phyloP scores from a whole-genome alignment of 1,284 basidiomycete species.

The Rugosomyces carneus region DNA sequence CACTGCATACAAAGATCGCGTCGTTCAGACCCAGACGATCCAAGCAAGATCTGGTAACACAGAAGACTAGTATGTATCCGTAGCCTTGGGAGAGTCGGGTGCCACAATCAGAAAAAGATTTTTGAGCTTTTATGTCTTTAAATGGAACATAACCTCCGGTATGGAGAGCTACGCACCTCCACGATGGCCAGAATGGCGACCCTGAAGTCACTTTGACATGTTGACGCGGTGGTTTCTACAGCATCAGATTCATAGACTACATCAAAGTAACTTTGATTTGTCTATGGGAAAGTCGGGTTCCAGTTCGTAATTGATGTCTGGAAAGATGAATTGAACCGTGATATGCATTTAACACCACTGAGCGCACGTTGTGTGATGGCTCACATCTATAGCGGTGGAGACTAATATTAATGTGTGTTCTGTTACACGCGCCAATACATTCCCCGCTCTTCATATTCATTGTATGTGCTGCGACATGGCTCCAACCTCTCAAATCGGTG shows the following conservation, averaged over 20 bases:
- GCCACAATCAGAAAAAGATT: conserved; percentile 30
- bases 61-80: conserved; percentile 3
- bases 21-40: neutral
- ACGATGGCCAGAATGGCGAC: conserved; percentile 15
- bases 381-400: neutral
- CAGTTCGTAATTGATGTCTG: neutral
- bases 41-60: conserved; percentile 1
- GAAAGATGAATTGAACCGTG: neutral
- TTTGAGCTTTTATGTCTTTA: conserved; percentile 5
- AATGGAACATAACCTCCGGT: conserved; percentile 9
- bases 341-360: neutral
- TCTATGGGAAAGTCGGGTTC: neutral
- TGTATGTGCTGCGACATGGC: neutral
- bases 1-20: neutral
- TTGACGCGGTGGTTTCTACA: conserved; percentile 21
- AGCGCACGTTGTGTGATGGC: neutral
- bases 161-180: conserved; percentile 2
- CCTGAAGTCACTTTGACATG: conserved; percentile 29
- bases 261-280: conserved; percentile 21
- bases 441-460: neutral
- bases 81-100: conserved; percentile 15
- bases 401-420: neutral
- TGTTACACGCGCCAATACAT: neutral
- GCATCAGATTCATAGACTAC: conserved; percentile 17
- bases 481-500: conserved; percentile 12